Evolutionary conservation across 345 rosid genomes (phyloP), one percentile per base, ranked within the genome.

Genomic region (Eucalyptus pauciflora): DNA sequence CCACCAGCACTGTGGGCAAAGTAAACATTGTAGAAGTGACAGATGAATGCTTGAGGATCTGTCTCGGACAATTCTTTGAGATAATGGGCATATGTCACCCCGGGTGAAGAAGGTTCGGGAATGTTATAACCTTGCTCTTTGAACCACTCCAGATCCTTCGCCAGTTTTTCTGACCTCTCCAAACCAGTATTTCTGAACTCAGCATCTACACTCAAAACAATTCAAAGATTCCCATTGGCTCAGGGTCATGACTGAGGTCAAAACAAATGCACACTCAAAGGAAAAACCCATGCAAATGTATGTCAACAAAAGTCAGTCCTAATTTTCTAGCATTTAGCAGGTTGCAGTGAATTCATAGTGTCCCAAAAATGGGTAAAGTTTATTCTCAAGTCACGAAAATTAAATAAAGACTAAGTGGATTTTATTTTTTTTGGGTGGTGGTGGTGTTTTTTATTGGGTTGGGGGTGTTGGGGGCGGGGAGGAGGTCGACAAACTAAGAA

Each of bases 1-100:
- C 99, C 99, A 89, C 99, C 99, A 50, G 99, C 99, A 81, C 95
- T 91, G 90, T 97, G 99, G 20, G 99, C 99, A 83, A 97, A 97
- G 91, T 97, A 97, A 85, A 94, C 92, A 86, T 98, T 98, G 94
- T 96, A 98, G 96, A 98, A 98, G 94, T 98, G 98, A 91, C 99
- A 98, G 86, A 98, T 94, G 89, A 98, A 98, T 62, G 98, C 98
- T 90, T 94, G 99, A 91, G 99, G 99, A 93, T 98, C 99, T 86
- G 94, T 96, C 88, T 95, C 96, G 1, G 99, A 93, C 88, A 96
- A 88, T 60, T 96, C 94, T 91, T 94, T 93, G 87, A 98, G 95
- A 93, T 90, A 87, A 88, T 92, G 90, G 10, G 97, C 92, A 90
- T 96, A 98, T 43, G 93, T 89, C 87, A 87, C 81, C 83, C 99